phyloP scores from a whole-genome alignment of 106 monocot species.

The Amphibolis antarctica region DNA sequence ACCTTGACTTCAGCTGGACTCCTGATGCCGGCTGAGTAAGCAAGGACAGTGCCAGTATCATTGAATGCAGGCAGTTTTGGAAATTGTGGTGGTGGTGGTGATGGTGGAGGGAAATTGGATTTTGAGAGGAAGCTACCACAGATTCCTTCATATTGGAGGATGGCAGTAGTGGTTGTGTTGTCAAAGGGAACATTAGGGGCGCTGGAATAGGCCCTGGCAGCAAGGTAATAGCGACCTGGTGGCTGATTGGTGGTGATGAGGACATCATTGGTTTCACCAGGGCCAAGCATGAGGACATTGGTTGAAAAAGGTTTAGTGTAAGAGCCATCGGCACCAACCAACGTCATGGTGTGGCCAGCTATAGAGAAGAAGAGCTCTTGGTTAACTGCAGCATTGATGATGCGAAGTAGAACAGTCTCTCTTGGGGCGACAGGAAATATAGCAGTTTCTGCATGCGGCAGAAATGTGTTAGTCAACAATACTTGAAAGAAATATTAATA shows the following conservation, averaged over 20 bases:
- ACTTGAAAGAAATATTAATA: too few species aligned
- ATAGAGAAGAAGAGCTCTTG: constrained; percentile 33
- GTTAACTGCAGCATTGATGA: constrained; percentile 47
- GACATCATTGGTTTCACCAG: constrained; percentile 50
- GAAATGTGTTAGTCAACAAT: too few species aligned
- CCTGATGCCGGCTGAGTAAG: constrained; percentile 18
- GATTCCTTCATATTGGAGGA: neutral
- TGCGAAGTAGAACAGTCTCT: constrained; percentile 8
- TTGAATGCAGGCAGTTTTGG: constrained; percentile 41
- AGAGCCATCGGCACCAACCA: constrained; percentile 39
- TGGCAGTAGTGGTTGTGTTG: constrained; percentile 6
- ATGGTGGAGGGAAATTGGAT: neutral
- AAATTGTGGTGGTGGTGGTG: constrained; percentile 16
- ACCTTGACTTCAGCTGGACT: constrained; percentile 24
- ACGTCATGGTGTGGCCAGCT: constrained; percentile 40
- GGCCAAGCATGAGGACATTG: constrained; percentile 31
- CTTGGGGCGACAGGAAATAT: neutral
- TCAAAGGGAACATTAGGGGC: neutral
- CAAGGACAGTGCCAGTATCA: constrained; percentile 25
- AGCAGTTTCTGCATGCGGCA: neutral
- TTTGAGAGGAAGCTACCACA: neutral
- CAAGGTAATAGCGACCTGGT: constrained; percentile 10
- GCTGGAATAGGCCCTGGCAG: constrained; percentile 5
- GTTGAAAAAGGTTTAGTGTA: constrained; percentile 48
- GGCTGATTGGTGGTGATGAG: constrained; percentile 13